Evolutionary conservation across 768 basidiomycete genomes (phyloP).

Genomic region (Saitozyma podzolica): DNA sequence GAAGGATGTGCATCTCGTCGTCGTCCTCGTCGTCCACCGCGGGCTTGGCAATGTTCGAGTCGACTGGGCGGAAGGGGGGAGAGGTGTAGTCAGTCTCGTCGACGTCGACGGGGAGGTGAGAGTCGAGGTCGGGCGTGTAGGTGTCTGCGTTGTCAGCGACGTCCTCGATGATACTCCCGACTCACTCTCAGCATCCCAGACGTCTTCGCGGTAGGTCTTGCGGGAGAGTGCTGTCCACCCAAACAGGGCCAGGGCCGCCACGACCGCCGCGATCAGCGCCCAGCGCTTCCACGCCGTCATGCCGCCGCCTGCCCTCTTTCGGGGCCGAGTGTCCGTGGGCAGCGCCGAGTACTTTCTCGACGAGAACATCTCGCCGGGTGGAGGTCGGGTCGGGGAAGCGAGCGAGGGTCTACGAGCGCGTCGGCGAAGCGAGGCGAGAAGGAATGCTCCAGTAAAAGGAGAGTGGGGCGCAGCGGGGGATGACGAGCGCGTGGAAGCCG

Average conservation of each 20-base stretch:
- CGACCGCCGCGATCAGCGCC: conserved; percentile 34
- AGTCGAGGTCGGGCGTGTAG: conserved; percentile 36
- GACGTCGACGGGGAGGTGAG: conserved; percentile 5
- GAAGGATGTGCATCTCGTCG: conserved; percentile 30
- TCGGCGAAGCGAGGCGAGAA: conserved; percentile 7
- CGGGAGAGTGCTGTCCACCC: conserved; percentile 20
- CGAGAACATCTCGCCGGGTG: conserved; percentile 38
- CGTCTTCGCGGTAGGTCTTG: conserved; percentile 10
- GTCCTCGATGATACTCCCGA: not conserved
- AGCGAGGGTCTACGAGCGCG: conserved; percentile 1
- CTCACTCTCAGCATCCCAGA: conserved; percentile 41
- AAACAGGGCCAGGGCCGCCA: conserved; percentile 28
- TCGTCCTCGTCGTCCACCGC: conserved; percentile 19
- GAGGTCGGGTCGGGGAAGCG: conserved; percentile 10
- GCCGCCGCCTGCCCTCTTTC: conserved; percentile 39
- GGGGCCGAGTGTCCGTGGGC: conserved; percentile 26
- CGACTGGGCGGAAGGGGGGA: conserved; percentile 48
- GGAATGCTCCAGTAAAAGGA: conserved; percentile 1
- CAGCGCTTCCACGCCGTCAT: conserved; percentile 46
- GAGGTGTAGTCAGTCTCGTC: conserved; percentile 44
- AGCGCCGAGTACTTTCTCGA: conserved; percentile 47
- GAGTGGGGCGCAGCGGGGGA: conserved; percentile 1
- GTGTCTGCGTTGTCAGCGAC: conserved; percentile 24
- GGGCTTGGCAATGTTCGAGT: conserved; percentile 26
- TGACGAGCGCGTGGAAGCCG: not conserved